These are phyloP conservation scores for Eruca vesicaria DNA, from an alignment of 441 rosid species.

Conservation along the genomic window DNA sequence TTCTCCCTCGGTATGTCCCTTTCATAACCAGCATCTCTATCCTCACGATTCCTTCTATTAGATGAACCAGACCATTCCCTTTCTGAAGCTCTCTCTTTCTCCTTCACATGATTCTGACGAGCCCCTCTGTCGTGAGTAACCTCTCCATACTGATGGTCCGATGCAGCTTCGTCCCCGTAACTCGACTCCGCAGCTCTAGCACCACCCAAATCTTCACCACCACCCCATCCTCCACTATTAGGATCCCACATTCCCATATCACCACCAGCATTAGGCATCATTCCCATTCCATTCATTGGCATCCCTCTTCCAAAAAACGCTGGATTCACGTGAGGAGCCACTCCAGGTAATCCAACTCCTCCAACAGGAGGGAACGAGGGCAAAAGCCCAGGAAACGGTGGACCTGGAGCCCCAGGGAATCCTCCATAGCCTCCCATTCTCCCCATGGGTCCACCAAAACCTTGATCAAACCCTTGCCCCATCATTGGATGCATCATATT, in stretches of 20 bases:
- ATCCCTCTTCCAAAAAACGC: slow-evolving; percentile 84
- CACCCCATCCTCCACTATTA: slow-evolving; percentile 76
- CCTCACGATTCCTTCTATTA: slow-evolving; percentile 64
- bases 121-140: slow-evolving; percentile 64
- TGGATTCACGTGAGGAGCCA: slow-evolving; percentile 89
- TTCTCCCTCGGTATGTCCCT: slow-evolving; percentile 64
- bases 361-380: slow-evolving; percentile 68
- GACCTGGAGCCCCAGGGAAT: slow-evolving; percentile 71
- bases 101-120: slow-evolving; percentile 54
- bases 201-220: slow-evolving; percentile 66
- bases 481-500: slow-evolving; percentile 70
- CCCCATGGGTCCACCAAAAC: slow-evolving; percentile 76
- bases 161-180: slow-evolving; percentile 84
- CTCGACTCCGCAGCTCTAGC: slow-evolving; percentile 83
- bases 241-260: slow-evolving; percentile 90
- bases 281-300: slow-evolving; percentile 82
- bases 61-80: slow-evolving; percentile 77
- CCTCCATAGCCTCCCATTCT: slow-evolving; percentile 76
- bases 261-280: slow-evolving; percentile 67
- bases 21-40: slow-evolving; percentile 55
- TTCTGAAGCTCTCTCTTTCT: slow-evolving; percentile 65
- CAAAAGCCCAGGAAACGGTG: slow-evolving; percentile 67
- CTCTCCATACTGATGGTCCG: slow-evolving; percentile 82
- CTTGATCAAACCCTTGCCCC: slow-evolving; percentile 82
- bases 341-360: slow-evolving; percentile 68